Percentiles rank a stretch among this genome's conserved stretches.
phyloP scores from a whole-genome alignment of 2,329 filamentous ascomycete species.

The Periconia sp. region DNA sequence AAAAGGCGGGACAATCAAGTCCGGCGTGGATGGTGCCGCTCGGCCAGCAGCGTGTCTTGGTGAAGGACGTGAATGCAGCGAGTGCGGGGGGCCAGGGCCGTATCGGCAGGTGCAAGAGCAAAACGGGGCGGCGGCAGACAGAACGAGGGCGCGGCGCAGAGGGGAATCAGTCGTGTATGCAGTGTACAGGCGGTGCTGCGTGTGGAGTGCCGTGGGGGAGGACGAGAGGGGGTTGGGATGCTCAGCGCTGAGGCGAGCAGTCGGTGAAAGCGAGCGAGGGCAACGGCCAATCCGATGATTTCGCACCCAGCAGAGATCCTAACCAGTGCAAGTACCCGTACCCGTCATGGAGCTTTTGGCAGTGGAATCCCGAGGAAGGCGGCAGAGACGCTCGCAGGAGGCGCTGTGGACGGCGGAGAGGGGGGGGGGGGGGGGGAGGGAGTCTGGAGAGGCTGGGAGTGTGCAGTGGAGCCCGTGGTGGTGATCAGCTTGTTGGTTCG shows the following conservation, averaged over 20 bases:
- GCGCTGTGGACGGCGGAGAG: constrained; percentile 4
- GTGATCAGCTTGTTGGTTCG: constrained; percentile 7
- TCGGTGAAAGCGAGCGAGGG: constrained; percentile 20
- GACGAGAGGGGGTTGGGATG: constrained; percentile 9
- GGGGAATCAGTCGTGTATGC: not conserved
- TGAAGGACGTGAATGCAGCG: constrained; percentile 30
- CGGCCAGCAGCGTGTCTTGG: constrained; percentile 13
- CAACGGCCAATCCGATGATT: constrained; percentile 13
- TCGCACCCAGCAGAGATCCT: constrained; percentile 12
- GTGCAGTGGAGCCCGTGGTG: constrained; percentile 4
- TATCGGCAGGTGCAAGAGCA: constrained; percentile 11
- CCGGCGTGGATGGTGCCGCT: constrained; percentile 13
- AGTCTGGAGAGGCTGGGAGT: constrained; percentile 8
- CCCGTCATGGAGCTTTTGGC: constrained; percentile 17
- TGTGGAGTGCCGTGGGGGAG: constrained; percentile 1
- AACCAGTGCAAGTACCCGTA: constrained; percentile 15
- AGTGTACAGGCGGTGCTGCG: not conserved
- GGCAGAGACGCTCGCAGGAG: constrained; percentile 13
- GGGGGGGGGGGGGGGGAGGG: constrained; percentile 3
- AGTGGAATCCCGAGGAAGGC: constrained; percentile 7
- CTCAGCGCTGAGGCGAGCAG: constrained; percentile 5
- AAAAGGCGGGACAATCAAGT: constrained; percentile 16
- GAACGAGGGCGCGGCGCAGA: not conserved
- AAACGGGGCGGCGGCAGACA: constrained; percentile 2
- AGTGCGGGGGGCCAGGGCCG: constrained; percentile 40